Evolutionary conservation across 306 rosid species (phyloP).

Genomic region (Begonia peltatifolia): DNA sequence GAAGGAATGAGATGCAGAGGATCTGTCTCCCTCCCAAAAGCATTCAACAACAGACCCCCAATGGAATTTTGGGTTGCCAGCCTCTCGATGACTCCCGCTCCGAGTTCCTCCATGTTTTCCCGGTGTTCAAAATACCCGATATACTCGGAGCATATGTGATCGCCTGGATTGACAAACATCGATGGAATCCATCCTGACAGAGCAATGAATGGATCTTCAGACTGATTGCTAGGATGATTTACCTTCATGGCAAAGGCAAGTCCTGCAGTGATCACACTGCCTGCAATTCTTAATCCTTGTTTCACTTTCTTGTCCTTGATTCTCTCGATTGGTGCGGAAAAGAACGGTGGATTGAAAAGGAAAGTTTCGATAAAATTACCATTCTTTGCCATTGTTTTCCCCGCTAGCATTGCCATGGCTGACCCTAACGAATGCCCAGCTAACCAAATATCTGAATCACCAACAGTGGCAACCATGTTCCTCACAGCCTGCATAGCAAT

Average conservation of each 20-base stretch:
- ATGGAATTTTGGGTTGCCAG: slow-evolving; percentile 8
- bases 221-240: too few relatives aligned
- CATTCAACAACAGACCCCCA: neutral
- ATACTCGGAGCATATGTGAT: slow-evolving; percentile 15
- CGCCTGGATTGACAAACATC: slow-evolving; percentile 19
- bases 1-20: slow-evolving; percentile 19
- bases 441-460: slow-evolving; percentile 16
- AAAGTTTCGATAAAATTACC: slow-evolving; percentile 11
- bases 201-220: neutral
- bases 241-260: neutral
- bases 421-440: slow-evolving; percentile 26
- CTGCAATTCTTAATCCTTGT: slow-evolving; percentile 4
- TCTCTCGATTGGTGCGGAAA: slow-evolving; percentile 10
- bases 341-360: slow-evolving; percentile 24
- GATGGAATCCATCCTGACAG: slow-evolving; percentile 13
- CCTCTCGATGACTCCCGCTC: slow-evolving; percentile 8
- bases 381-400: slow-evolving; percentile 12
- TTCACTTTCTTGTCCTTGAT: neutral
- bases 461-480: neutral
- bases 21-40: slow-evolving; percentile 4
- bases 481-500: neutral
- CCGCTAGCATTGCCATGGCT: slow-evolving; percentile 13
- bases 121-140: slow-evolving; percentile 18
- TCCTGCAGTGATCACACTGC: neutral
- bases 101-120: slow-evolving; percentile 15